Conservation (phyloP, 2,329 filamentous ascomycete species). For the Fusarium pseudoanthophilum region DNA sequence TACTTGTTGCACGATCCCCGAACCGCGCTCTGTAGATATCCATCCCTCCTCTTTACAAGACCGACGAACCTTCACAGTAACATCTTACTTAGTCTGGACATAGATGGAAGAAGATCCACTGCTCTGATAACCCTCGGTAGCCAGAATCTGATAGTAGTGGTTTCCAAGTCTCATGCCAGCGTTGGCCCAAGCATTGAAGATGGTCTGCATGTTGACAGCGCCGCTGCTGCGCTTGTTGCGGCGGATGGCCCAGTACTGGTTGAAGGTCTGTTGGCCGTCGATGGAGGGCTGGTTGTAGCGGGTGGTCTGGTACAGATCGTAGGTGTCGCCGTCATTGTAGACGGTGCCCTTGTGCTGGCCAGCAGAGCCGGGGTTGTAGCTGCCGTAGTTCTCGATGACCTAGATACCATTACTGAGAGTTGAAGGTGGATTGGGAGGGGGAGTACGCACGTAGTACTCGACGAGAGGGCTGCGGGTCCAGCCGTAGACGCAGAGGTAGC, state of each 20-base stretch:
- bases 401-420: background rate
- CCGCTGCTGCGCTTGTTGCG: conserved; percentile 14
- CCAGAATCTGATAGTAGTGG: conserved; percentile 18
- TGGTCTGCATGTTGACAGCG: conserved; percentile 15
- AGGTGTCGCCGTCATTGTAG: conserved; percentile 17
- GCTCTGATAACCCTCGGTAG: conserved; percentile 26
- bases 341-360: conserved; percentile 13
- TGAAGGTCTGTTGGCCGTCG: conserved; percentile 1
- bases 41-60: accelerated
- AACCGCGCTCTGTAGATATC: accelerated
- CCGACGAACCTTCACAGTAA: accelerated
- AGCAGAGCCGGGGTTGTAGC: background rate
- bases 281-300: conserved; percentile 6
- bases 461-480: conserved; percentile 20
- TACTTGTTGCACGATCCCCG: accelerated
- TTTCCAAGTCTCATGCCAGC: conserved; percentile 17
- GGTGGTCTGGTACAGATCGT: conserved; percentile 8
- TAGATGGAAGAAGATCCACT: conserved; percentile 15
- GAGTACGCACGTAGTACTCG: conserved; percentile 7
- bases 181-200: conserved; percentile 14
- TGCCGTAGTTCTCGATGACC: conserved; percentile 13
- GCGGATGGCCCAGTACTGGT: conserved; percentile 24
- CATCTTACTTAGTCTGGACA: conserved; percentile 5
- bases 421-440: accelerated
- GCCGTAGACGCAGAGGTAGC: conserved; percentile 12